phyloP scores from a whole-genome alignment of 495 filamentous ascomycete species.

The Hypoxylon cercidicola region DNA sequence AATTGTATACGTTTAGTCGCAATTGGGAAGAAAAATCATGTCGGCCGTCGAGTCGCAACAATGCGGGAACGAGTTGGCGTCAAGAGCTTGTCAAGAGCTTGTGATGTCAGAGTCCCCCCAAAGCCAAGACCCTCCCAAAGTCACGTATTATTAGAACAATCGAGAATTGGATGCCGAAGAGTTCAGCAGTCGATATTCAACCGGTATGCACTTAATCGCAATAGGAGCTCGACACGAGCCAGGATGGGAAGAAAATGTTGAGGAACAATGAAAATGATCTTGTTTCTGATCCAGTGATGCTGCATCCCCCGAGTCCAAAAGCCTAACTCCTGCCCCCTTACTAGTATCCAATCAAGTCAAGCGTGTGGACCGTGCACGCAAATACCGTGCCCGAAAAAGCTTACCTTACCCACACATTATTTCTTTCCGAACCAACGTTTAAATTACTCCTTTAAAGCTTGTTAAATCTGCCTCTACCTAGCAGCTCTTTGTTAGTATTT shows the following conservation, averaged over 20 bases:
- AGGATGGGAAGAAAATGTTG: conserved; percentile 15
- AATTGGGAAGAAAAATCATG: conserved; percentile 27
- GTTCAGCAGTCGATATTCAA: conserved; percentile 18
- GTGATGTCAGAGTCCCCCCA: conserved; percentile 29
- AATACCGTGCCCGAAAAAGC: conserved; percentile 5
- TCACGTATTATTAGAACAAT: conserved; percentile 7
- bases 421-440: background rate
- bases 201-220: conserved; percentile 10
- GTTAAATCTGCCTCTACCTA: no score
- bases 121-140: conserved; percentile 11
- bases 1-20: conserved; percentile 24
- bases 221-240: conserved; percentile 1
- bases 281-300: conserved; percentile 29
- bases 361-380: conserved; percentile 5
- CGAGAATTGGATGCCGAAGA: conserved; percentile 3
- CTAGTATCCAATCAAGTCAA: conserved; percentile 9
- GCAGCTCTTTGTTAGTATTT: no score
- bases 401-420: conserved; percentile 23
- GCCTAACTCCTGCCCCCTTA: conserved; percentile 30
- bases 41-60: conserved; percentile 28
- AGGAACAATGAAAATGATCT: conserved; percentile 34
- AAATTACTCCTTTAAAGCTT: no score
- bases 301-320: no score
- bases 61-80: conserved; percentile 5
- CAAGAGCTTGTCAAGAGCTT: conserved; percentile 7